Evolutionary conservation across 1,284 basidiomycete species (phyloP), one percentile per base, ranked within the genome.

Genomic region (Rhodotorula sp.): DNA sequence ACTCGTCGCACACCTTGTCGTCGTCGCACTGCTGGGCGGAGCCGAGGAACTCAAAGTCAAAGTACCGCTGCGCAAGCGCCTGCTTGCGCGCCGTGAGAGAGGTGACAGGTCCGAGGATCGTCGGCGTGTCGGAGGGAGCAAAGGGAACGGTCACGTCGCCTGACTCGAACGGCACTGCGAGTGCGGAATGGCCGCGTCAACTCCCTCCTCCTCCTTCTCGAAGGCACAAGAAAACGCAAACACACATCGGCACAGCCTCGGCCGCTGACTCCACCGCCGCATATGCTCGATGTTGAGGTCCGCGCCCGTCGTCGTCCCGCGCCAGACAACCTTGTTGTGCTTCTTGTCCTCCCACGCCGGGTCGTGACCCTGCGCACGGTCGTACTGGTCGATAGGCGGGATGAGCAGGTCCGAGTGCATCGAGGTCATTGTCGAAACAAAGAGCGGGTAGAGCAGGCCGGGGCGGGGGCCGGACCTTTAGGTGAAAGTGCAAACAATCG

Each of bases 251-350:
- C 69, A 70, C n/a, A 76, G 48, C 46, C 74, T 56, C 32, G 63
- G 58, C 4, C 74, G 51, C 59, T 76, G 74, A 51, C 66, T 69
- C 64, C 68, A 73, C 34, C 65, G 53, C 41, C 74, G 56, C 46
- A 61, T 57, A 48, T 73, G 69, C 37, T 62, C 61, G 36, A 73
- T 36, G 29, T 66, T 71, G 41, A 76, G 53, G 39, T 73, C 66
- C 12, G 81, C 73, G 46, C 83, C 83, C 5, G 83, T 84, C 25
- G 82, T 80, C n/a, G 82, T 79, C 10, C 83, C 83, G 36, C 83
- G 79, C 82, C 79, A 80, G 6, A 79, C 79, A 10, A 80, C 76
- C 71, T 80, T 81, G 64, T 80, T 70, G 29, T 71, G 74, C 74
- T 82, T 82, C 56, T 82, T 78, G 59, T 79, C 75, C 80, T 83